Evolutionary conservation across 2,329 filamentous ascomycete genomes (phyloP), one percentile per base, ranked within the genome.

Genomic region (Fusarium sp.): DNA sequence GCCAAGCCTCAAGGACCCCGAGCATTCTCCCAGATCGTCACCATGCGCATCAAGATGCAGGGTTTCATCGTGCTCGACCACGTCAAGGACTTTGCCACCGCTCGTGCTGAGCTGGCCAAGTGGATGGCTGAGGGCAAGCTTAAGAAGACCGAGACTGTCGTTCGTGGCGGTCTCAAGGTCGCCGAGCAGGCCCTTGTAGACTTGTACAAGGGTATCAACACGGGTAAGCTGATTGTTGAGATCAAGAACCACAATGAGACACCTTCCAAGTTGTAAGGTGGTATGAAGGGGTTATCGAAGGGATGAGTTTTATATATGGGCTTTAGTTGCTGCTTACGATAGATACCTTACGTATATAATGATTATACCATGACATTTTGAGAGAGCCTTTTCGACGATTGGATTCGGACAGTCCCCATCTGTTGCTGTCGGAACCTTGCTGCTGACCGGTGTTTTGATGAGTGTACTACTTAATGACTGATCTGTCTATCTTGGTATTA

Each of bases 31-130:
- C 85, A 85, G 80, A 81, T 86, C 62, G 80, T 87, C 47, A 77
- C 80, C 6, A 87, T 87, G 83, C 80, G 87, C 63, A 85, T 89
- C 75, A 84, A 80, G 60, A 87, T 92, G 83, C 84, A 91, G 78
- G 91, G 91, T 1, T 94, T 94, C 78, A 90, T 94, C 67, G 87
- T 93, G 40, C 86, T 92, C 55, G 92, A 94, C 77, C 92, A 85
- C 73, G 79, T 77, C 9, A 81, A 85, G 59, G 83, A 91, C 74
- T 92, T 86, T 75, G 75, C 83, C 1, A 75, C 80, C 42, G 92
- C 90, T 1, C 79, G 85, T 60, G 82, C 85, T 74, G 84, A 93
- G 72, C 80, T 94, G n/a, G 84, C 85, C 2, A 78, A 87, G 69
- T 94, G 91, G 91, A 77, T 93, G 23, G 81, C 82, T 1, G 88